Conservation (phyloP, 2,329 filamentous ascomycete species). For the Aspergillus intermedius region DNA sequence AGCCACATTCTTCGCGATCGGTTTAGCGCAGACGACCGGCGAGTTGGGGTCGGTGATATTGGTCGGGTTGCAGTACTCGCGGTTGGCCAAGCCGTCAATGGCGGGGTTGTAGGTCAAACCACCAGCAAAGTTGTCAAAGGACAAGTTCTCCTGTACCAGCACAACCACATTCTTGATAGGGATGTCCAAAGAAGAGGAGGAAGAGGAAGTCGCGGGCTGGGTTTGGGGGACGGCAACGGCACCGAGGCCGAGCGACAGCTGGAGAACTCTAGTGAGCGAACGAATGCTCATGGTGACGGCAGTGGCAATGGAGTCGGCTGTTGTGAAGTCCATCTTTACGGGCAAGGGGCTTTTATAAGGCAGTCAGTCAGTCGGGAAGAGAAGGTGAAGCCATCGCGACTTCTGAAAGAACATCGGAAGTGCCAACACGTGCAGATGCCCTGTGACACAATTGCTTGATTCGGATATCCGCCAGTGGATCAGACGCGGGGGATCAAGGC, state of each 20-base stretch:
- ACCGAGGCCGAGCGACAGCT: constrained; percentile 6
- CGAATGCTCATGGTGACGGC: neutral
- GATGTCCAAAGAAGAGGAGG: neutral
- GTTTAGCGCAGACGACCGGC: constrained; percentile 31
- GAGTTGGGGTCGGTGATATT: constrained; percentile 20
- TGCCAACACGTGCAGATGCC: neutral
- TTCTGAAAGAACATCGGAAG: too few relatives aligned
- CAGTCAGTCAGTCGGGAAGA: too few relatives aligned
- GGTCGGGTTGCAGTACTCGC: constrained; percentile 36
- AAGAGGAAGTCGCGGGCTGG: neutral
- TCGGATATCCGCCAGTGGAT: neutral
- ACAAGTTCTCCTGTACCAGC: constrained; percentile 40
- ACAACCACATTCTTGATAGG: constrained; percentile 47
- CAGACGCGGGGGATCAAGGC: neutral
- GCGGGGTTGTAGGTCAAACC: constrained; percentile 32
- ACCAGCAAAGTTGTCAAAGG: constrained; percentile 37
- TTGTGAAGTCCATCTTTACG: neutral
- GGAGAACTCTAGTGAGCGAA: neutral
- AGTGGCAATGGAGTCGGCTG: neutral
- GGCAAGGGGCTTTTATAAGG: neutral
- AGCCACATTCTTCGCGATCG: constrained; percentile 33
- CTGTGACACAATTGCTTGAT: neutral
- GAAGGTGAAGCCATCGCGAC: too few relatives aligned
- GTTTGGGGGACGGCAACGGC: constrained; percentile 5
- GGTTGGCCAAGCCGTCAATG: constrained; percentile 30